Percentiles rank a stretch among this genome's conserved stretches.
phyloP scores from a whole-genome alignment of 495 filamentous ascomycete species.

The Daldinia loculata region DNA sequence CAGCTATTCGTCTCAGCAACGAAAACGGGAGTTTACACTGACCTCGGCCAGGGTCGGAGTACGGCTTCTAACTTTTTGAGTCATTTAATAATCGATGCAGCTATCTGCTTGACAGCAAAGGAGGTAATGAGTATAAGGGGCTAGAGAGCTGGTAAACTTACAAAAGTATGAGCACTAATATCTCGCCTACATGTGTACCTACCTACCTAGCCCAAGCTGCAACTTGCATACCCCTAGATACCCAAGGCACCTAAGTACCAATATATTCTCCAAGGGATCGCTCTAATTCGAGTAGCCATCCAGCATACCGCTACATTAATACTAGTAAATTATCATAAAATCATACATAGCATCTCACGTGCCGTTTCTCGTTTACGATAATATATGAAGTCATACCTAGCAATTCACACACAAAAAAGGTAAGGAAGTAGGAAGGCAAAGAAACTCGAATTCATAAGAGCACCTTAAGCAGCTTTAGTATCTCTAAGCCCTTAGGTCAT shows the following conservation, averaged over 20 bases:
- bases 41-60: background rate
- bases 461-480: background rate
- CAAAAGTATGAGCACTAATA: background rate
- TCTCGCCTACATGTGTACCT: background rate
- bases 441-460: background rate
- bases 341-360: background rate
- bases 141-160: background rate
- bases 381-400: background rate
- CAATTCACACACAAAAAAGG: background rate
- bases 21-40: background rate
- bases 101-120: background rate
- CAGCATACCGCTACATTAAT: background rate
- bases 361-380: background rate
- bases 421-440: background rate
- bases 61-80: background rate
- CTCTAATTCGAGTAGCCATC: background rate
- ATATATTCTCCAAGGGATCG: background rate
- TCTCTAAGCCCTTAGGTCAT: background rate
- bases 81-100: background rate
- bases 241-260: background rate
- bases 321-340: background rate
- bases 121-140: background rate
- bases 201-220: background rate
- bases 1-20: constrained; percentile 12
- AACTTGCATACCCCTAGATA: background rate